Base-by-base conservation (phyloP, 495 filamentous ascomycete species). In the Neurospora tetrasperma region DNA sequence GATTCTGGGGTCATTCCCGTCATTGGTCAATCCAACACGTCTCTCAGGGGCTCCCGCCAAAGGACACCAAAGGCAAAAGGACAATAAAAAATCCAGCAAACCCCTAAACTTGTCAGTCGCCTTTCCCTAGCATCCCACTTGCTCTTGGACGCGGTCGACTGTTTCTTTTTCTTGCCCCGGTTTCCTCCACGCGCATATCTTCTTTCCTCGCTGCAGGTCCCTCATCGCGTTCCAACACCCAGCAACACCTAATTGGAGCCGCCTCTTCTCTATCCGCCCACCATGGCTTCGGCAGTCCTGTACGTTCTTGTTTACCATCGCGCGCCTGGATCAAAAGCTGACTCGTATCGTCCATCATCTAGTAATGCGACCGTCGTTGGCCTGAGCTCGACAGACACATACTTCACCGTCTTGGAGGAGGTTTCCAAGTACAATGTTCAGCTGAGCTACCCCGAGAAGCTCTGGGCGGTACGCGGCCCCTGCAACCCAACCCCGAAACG, bases 391-490 rank as follows among this genome's bases (percentile, higher is more conserved):
- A 84, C 89, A 7, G 84, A 87, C 40, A 88, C 89, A 72, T 97
- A 94, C 83, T 89, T 91, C 84, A 89, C 85, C 71, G 91, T 94
- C 76, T 96, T 94, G 82, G 89, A 96, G 73, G 92, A 96, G 78
- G 90, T 98, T 71, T 90, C 90, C 71, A 90, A 92, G 76, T 91
- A 93, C 86, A 96, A 96, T 87, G 85, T 96, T 69, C 88, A 95
- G 68, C 87, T 98, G 69, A 97, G 96, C 82, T 83, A 92, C 69
- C 85, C 89, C 76, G 95, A 98, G 84, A 87, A 89, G 70, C 82
- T 96, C 70, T 98, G 95, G 95, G 92, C 93, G 35, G 93, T 95
- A 79, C 93, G 88, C 83, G 48, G 42, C 69, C 70, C 71, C 48
- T 69, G 44, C 76, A 31, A 71, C 68, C 70, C 62, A 41, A 42